Base-by-base conservation (phyloP, 2,329 filamentous ascomycete species). In the Cordyceps tenuipes region DNA sequence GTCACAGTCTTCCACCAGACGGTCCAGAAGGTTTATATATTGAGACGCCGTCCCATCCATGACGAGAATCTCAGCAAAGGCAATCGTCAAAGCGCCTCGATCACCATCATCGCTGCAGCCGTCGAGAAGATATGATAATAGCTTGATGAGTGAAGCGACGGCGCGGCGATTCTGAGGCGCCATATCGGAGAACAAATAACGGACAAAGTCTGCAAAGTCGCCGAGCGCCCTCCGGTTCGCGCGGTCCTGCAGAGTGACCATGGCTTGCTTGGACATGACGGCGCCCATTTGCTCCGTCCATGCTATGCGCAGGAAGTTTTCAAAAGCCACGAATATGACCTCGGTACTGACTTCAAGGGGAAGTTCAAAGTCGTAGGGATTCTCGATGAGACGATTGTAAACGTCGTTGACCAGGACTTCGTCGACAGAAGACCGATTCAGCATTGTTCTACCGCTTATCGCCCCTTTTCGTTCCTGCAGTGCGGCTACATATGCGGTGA, bases 61-160 rank as follows among this genome's bases (percentile, higher is more conserved):
- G 2, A 94, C 88, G 7, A 97, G 77, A 55, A 97, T 79, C 70
- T 97, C 91, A 0, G 91, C 87, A 76, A 97, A 97, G 1, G 91
- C 89, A 49, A 90, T 84, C 0, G 91, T 97, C 66, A 97, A 75
- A 23, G 90, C 89, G 53, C 93, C 93, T 52, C 92, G 83, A 70
- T 97, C 93, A 36, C 91, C 89, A 69, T 97, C 93, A 67, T 96
- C 96, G 55, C 87, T 87, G 65, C 91, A 96, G 3, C 90, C 91
- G 64, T 96, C 91, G 7, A 97, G 82, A 34, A 97, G 77, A 68
- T 96, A 91, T 0, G 90, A 89, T 26, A 97, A 79, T 36, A 97
- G 80, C 68, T 91, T 93, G 68, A 97, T 87, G 55, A 96, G 82
- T 0, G 88, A 85, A 43, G 88, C 88, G 64, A 97, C 90, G 0